Conservation (phyloP, 441 rosid genomes). For the Omphalea diandra region DNA sequence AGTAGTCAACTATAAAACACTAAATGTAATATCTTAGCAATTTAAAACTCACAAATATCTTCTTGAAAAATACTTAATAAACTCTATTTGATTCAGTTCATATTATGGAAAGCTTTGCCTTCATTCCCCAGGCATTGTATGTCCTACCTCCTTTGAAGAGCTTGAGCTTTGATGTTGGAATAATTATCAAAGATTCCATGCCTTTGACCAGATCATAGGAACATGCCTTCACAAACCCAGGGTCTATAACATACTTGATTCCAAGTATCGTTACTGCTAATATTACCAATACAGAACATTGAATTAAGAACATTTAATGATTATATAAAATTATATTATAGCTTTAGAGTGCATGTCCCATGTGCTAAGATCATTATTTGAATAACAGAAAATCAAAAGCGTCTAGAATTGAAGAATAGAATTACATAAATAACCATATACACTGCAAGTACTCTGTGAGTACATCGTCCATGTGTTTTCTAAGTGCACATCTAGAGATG, state of each 20-base stretch:
- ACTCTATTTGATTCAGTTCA: not conserved
- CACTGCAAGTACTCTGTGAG: too few species aligned
- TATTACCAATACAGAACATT: conserved; percentile 54
- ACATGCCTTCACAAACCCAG: conserved; percentile 93
- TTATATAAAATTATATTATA: too few species aligned
- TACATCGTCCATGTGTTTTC: too few species aligned
- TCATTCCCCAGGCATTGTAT: conserved; percentile 3
- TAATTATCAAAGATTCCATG: conserved; percentile 73
- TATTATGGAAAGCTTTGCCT: not conserved
- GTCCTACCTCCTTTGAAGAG: conserved; percentile 92
- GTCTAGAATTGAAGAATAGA: too few species aligned
- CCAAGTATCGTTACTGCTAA: conserved; percentile 94
- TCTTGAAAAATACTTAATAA: conserved; percentile 6
- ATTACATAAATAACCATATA: too few species aligned
- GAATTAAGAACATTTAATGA: too few species aligned
- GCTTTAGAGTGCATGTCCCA: too few species aligned
- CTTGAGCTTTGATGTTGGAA: conserved; percentile 92
- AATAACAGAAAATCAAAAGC: too few species aligned
- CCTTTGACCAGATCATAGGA: conserved; percentile 82
- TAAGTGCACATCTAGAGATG: not conserved
- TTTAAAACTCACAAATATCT: conserved; percentile 1
- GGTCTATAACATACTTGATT: conserved; percentile 86
- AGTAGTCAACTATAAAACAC: not conserved
- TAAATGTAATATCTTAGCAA: not conserved
- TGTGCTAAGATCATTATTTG: too few species aligned